Conservation (phyloP, 805 yeast species). For the Priceomyces melissophilus region DNA sequence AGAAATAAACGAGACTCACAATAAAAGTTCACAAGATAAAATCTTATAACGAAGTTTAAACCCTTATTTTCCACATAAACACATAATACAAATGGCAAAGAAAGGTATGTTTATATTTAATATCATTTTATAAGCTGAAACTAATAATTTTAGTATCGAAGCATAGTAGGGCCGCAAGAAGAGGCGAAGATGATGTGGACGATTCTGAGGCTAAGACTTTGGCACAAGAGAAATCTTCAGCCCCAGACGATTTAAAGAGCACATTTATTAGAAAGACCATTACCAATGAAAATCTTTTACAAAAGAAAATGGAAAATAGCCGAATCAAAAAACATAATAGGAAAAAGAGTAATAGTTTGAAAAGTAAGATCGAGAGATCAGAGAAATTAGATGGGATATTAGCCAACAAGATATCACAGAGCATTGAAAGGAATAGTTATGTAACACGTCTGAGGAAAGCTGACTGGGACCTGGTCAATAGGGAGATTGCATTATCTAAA, state of each 20-base stretch:
- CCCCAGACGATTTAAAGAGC: slow-evolving; percentile 56
- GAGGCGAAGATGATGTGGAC: slow-evolving; percentile 48
- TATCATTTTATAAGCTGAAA: no score
- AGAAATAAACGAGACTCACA: neutral
- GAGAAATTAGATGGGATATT: slow-evolving; percentile 52
- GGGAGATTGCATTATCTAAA: slow-evolving; percentile 33
- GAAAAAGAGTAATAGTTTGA: slow-evolving; percentile 29
- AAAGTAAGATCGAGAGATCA: slow-evolving; percentile 45
- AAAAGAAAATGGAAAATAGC: slow-evolving; percentile 49
- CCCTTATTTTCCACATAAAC: neutral
- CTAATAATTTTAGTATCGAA: slow-evolving; percentile 44
- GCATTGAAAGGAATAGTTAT: slow-evolving; percentile 60
- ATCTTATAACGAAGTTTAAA: neutral
- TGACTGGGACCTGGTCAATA: slow-evolving; percentile 69
- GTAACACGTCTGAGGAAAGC: slow-evolving; percentile 63
- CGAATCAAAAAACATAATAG: slow-evolving; percentile 27
- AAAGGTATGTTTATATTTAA: slow-evolving; percentile 27
- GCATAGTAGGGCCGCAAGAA: slow-evolving; percentile 74
- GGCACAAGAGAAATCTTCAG: slow-evolving; percentile 53
- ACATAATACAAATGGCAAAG: slow-evolving; percentile 31
- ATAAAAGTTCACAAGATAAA: neutral
- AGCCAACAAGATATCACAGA: slow-evolving; percentile 59
- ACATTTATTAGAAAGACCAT: slow-evolving; percentile 65
- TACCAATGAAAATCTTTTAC: slow-evolving; percentile 61
- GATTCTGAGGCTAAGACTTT: slow-evolving; percentile 47